Evolutionary conservation across 2,329 filamentous ascomycete species (phyloP).

Genomic region (Cladosporium sp.): DNA sequence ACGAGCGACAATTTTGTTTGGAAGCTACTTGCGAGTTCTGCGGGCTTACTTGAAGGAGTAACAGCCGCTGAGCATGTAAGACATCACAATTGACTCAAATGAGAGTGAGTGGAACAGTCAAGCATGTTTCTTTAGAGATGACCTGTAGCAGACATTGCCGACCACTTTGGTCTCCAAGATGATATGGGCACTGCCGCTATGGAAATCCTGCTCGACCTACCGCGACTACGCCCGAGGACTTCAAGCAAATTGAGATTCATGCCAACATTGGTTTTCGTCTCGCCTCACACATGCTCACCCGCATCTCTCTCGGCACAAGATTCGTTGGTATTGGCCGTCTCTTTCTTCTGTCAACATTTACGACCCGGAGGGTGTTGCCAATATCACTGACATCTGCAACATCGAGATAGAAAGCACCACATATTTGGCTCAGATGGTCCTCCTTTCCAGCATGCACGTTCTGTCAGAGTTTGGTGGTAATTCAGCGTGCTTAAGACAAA

Average conservation of each 20-base stretch:
- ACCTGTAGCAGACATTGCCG: no score
- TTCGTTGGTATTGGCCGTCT: not conserved
- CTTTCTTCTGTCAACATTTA: not conserved
- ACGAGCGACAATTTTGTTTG: no score
- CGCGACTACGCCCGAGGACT: not conserved
- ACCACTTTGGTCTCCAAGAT: no score
- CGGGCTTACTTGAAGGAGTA: no score
- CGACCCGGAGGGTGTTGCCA: not conserved
- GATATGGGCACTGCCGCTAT: no score
- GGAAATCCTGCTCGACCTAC: no score
- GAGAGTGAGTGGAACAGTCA: no score
- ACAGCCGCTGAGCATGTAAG: no score
- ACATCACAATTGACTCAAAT: no score
- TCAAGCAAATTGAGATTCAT: not conserved
- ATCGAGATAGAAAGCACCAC: not conserved
- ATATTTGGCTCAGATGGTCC: not conserved
- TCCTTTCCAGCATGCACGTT: not conserved
- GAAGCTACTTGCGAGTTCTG: no score
- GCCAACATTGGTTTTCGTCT: not conserved
- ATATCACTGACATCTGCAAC: not conserved
- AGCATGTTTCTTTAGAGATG: no score
- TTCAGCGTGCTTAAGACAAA: not conserved
- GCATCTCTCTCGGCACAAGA: not conserved
- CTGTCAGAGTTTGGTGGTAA: not conserved
- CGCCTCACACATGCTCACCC: not conserved